Percentiles rank a stretch among this genome's conserved stretches.
phyloP scores from a whole-genome alignment of 2,329 filamentous ascomycete species.

The Ophiostoma sp. region DNA sequence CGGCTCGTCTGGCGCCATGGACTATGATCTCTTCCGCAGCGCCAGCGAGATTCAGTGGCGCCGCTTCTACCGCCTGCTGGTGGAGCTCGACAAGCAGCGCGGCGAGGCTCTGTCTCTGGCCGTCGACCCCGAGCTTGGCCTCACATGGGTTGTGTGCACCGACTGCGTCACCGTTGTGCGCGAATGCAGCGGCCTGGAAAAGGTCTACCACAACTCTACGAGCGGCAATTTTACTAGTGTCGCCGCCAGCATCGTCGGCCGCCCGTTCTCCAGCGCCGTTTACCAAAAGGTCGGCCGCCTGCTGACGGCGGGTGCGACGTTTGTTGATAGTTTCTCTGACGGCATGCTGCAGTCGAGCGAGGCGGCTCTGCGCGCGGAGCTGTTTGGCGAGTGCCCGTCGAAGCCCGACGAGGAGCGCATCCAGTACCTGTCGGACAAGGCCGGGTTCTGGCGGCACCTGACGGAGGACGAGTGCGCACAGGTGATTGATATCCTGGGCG shows the following conservation, averaged over 20 bases:
- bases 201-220: conserved; percentile 63
- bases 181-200: conserved; percentile 72
- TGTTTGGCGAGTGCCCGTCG: conserved; percentile 67
- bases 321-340: conserved; percentile 65
- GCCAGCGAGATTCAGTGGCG: conserved; percentile 82
- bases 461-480: conserved; percentile 73
- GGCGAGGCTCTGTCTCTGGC: conserved; percentile 75
- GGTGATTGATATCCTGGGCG: conserved; percentile 64
- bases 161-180: conserved; percentile 76
- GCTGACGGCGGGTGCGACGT: conserved; percentile 62
- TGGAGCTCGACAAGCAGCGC: conserved; percentile 80
- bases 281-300: conserved; percentile 55
- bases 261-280: conserved; percentile 29
- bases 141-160: conserved; percentile 79
- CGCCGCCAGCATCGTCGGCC: not conserved
- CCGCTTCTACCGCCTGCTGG: conserved; percentile 77
- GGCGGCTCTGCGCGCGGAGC: conserved; percentile 62
- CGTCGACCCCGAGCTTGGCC: conserved; percentile 63
- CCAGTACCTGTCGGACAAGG: conserved; percentile 70
- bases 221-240: conserved; percentile 33
- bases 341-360: conserved; percentile 63
- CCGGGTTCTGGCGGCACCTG: conserved; percentile 71
- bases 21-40: conserved; percentile 68
- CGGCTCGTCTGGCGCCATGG: conserved; percentile 58
- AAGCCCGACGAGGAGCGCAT: conserved; percentile 68